Percentiles rank a stretch among this genome's conserved stretches.
Evolutionary conservation across 345 rosid genomes (phyloP).

Genomic region (Stellera chamaejasme): DNA sequence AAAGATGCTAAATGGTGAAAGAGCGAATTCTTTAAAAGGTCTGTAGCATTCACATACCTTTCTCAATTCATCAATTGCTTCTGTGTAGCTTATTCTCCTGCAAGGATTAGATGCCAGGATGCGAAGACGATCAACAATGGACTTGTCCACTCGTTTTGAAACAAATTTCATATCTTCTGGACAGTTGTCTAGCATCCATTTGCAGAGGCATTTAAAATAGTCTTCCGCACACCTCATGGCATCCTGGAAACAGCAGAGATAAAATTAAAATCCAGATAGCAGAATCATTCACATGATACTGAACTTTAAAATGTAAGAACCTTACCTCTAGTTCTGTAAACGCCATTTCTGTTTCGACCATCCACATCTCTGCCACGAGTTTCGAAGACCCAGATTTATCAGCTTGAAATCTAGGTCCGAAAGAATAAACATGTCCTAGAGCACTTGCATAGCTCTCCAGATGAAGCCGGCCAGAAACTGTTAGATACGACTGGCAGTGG

Average conservation of each 20-base stretch:
- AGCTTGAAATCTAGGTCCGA: constrained; percentile 76
- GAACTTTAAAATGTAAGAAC: background rate
- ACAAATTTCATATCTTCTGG: constrained; percentile 55
- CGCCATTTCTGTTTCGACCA: constrained; percentile 73
- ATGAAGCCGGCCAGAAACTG: constrained; percentile 74
- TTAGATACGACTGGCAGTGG: constrained; percentile 42
- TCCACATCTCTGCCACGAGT: constrained; percentile 72
- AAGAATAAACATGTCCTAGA: constrained; percentile 82
- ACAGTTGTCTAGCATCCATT: constrained; percentile 61
- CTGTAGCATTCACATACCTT: constrained; percentile 28
- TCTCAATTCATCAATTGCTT: constrained; percentile 46
- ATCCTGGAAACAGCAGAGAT: constrained; percentile 34
- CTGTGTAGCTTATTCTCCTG: constrained; percentile 51
- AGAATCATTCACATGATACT: too few species aligned
- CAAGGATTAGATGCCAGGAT: constrained; percentile 30
- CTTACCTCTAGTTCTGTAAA: constrained; percentile 74
- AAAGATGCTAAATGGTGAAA: too few species aligned
- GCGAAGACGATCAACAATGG: constrained; percentile 41
- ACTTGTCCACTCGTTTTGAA: constrained; percentile 49
- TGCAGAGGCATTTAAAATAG: constrained; percentile 61
- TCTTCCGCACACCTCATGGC: constrained; percentile 76
- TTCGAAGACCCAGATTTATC: constrained; percentile 41
- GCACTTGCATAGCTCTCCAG: constrained; percentile 87
- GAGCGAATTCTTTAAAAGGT: too few species aligned
- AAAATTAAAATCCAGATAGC: too few species aligned